These are phyloP conservation scores for Jaapia argillacea DNA, from an alignment of 768 basidiomycete genomes.

Conservation along the genomic window DNA sequence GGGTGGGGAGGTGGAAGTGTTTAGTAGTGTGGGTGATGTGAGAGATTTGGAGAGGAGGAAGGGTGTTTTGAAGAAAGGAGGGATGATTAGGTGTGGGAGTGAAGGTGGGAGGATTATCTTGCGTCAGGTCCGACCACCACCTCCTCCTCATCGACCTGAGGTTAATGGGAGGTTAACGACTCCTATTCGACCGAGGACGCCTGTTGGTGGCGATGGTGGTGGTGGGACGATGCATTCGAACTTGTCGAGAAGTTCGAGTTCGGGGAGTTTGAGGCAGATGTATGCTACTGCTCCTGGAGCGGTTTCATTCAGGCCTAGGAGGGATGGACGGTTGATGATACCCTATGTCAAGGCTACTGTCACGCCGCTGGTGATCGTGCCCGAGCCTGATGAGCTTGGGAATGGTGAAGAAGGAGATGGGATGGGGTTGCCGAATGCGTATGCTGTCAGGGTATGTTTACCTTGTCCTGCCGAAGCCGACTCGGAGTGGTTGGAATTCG, in stretches of 20 bases:
- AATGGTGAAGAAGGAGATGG: too few species aligned
- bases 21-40: slow-evolving; percentile 45
- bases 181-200: slow-evolving; percentile 14
- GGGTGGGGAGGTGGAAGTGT: slow-evolving; percentile 64
- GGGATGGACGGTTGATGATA: slow-evolving; percentile 52
- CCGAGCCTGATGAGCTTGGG: slow-evolving; percentile 9
- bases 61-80: slow-evolving; percentile 51
- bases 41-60: slow-evolving; percentile 52
- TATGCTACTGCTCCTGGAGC: neutral
- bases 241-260: neutral
- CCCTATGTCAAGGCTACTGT: slow-evolving; percentile 44
- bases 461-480: slow-evolving; percentile 48
- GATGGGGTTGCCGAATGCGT: slow-evolving; percentile 28
- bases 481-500: slow-evolving; percentile 72
- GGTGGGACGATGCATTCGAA: too few species aligned
- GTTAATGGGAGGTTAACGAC: too few species aligned
- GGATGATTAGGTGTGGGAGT: slow-evolving; percentile 48
- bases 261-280: neutral
- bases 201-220: too few species aligned
- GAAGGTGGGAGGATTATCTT: slow-evolving; percentile 51
- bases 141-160: neutral
- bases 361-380: slow-evolving; percentile 33
- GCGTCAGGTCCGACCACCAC: slow-evolving; percentile 18
- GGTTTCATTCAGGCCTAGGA: slow-evolving; percentile 21
- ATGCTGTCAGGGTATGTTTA: slow-evolving; percentile 49